These are phyloP conservation scores for Apiospora pterosperma DNA, from an alignment of 2,329 filamentous ascomycete genomes.

Conservation along the genomic window DNA sequence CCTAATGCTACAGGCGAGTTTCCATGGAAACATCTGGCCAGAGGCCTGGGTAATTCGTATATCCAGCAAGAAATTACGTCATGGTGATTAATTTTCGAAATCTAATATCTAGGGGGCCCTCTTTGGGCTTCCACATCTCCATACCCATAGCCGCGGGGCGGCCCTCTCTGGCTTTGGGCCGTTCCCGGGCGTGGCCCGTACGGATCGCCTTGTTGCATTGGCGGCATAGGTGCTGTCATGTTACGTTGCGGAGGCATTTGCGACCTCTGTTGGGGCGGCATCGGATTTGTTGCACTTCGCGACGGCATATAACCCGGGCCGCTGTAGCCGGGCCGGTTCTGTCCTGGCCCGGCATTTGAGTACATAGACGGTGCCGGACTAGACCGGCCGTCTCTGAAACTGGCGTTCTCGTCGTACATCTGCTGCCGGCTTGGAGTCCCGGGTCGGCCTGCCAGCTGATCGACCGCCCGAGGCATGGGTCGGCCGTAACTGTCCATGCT, in stretches of 20 bases:
- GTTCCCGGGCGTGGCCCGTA: conserved; percentile 25
- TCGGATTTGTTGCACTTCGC: conserved; percentile 38
- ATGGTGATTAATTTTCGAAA: background rate
- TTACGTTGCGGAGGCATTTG: conserved; percentile 39
- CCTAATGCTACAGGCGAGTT: background rate
- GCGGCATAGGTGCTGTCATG: conserved; percentile 40
- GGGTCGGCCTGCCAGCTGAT: conserved; percentile 19
- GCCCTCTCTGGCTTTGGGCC: conserved; percentile 20
- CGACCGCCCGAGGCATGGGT: conserved; percentile 19
- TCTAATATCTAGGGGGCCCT: conserved; percentile 11
- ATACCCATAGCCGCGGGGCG: conserved; percentile 29
- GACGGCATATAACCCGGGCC: conserved; percentile 24
- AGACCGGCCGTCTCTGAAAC: conserved; percentile 22
- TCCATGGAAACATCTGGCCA: background rate
- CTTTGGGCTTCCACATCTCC: conserved; percentile 29
- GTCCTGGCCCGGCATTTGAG: conserved; percentile 15
- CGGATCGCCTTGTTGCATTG: conserved; percentile 25
- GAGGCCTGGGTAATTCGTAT: background rate
- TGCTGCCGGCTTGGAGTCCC: conserved; percentile 12
- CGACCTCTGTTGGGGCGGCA: conserved; percentile 28
- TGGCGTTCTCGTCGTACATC: conserved; percentile 20
- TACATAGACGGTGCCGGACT: conserved; percentile 30
- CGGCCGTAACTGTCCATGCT: conserved; percentile 27
- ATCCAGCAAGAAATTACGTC: background rate
- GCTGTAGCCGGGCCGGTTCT: conserved; percentile 14